phyloP scores from a whole-genome alignment of 2,329 filamentous ascomycete species.

The Dothideomycetidae sp. region DNA sequence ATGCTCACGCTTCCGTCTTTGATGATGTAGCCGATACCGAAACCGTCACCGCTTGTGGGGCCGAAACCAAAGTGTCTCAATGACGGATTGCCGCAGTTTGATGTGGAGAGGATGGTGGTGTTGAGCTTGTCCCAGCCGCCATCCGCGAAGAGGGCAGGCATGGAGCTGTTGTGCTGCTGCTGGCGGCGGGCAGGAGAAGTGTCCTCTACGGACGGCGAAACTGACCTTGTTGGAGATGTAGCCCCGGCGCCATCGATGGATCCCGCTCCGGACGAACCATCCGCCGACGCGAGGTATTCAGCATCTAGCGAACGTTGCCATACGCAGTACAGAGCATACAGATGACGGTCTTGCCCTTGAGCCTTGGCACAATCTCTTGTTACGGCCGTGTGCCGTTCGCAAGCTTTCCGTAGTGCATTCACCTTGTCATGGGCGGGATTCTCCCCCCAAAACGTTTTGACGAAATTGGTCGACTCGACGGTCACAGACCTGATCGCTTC shows the following conservation, averaged over 20 bases:
- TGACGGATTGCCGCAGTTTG: constrained; percentile 95
- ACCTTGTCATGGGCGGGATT: constrained; percentile 72
- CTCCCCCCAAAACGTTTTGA: constrained; percentile 90
- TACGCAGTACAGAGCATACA: constrained; percentile 86
- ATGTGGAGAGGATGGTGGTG: constrained; percentile 84
- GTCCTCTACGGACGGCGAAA: constrained; percentile 32
- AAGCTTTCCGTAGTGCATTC: constrained; percentile 69
- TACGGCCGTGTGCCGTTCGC: constrained; percentile 62
- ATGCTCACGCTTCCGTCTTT: constrained; percentile 86
- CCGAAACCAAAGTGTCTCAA: constrained; percentile 95
- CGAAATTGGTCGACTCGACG: constrained; percentile 69
- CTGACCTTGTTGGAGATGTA: constrained; percentile 41
- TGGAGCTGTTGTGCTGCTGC: constrained; percentile 35
- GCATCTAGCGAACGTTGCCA: constrained; percentile 86
- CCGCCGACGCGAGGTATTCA: constrained; percentile 40
- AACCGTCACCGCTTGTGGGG: constrained; percentile 82
- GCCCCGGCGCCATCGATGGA: constrained; percentile 34
- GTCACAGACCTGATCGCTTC: constrained; percentile 85
- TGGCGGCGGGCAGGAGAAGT: constrained; percentile 36
- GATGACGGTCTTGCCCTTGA: constrained; percentile 78
- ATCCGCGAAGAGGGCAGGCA: constrained; percentile 77
- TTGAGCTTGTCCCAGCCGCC: constrained; percentile 89
- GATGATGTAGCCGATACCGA: constrained; percentile 98
- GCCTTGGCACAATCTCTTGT: constrained; percentile 82
- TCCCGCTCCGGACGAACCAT: constrained; percentile 31